These are phyloP conservation scores for Tylopilus felleus DNA, from an alignment of 768 basidiomycete genomes.

Conservation along the genomic window DNA sequence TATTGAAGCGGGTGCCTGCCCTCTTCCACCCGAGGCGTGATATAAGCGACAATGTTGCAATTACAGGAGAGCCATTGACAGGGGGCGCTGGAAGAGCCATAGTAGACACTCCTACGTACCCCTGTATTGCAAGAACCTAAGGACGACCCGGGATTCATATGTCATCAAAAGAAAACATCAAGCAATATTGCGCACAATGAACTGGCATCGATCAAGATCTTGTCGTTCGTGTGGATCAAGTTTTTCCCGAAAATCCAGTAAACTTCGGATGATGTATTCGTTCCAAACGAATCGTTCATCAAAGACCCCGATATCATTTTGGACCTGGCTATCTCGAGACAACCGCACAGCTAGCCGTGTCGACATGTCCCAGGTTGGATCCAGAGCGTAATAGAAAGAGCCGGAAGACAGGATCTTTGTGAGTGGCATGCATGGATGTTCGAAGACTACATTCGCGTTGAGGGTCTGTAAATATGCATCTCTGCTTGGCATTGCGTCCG, in stretches of 20 bases:
- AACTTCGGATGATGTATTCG: constrained; percentile 79
- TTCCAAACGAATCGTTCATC: constrained; percentile 96
- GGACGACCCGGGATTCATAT: constrained; percentile 8
- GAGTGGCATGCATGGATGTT: constrained; percentile 88
- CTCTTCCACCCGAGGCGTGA: constrained; percentile 91
- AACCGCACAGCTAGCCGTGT: constrained; percentile 74
- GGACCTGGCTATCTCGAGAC: constrained; percentile 42
- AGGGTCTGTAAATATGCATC: constrained; percentile 44
- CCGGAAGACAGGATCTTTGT: constrained; percentile 90
- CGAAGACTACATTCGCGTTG: constrained; percentile 52
- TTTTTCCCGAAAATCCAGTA: constrained; percentile 84
- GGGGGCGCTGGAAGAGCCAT: constrained; percentile 76
- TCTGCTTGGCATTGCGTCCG: constrained; percentile 43
- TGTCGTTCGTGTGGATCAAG: constrained; percentile 65
- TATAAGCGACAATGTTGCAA: constrained; percentile 77
- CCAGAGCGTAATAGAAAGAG: constrained; percentile 88
- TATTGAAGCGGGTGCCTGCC: constrained; percentile 96
- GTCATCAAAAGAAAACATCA: constrained; percentile 3
- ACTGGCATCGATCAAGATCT: constrained; percentile 80
- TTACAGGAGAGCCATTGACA: constrained; percentile 63
- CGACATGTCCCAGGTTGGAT: constrained; percentile 86
- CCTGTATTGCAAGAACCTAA: constrained; percentile 89
- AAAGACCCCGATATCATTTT: constrained; percentile 55
- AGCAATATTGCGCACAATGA: constrained; percentile 57
- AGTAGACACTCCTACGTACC: constrained; percentile 81